A percentile compares a stretch with the other conserved stretches of the same genome.
Conservation (phyloP, 2,329 filamentous ascomycete genomes). For the Fusarium oxysporum region DNA sequence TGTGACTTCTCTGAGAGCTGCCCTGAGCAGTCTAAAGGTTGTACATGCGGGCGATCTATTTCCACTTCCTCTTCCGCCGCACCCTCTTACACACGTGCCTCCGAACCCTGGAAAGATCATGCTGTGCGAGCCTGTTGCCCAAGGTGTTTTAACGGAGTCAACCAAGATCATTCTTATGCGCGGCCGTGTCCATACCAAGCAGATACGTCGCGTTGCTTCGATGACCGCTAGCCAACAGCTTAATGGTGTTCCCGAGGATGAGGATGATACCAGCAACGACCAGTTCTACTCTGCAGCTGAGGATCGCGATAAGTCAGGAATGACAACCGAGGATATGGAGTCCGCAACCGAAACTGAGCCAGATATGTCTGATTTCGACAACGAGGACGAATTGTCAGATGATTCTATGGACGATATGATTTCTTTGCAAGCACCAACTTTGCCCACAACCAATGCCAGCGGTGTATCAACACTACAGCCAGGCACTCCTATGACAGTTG, state of each 20-base stretch:
- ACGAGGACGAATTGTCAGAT: conserved; percentile 83
- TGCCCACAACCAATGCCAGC: conserved; percentile 82
- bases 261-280: conserved; percentile 88
- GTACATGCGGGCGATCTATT: conserved; percentile 87
- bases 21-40: conserved; percentile 77
- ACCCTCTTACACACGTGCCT: conserved; percentile 87
- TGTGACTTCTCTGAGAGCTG: conserved; percentile 76
- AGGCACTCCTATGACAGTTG: conserved; percentile 82
- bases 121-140: conserved; percentile 93
- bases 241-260: conserved; percentile 70
- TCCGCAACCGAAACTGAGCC: conserved; percentile 71
- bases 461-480: conserved; percentile 82
- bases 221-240: conserved; percentile 57
- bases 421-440: conserved; percentile 81
- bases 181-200: conserved; percentile 68
- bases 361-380: conserved; percentile 71
- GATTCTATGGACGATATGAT: conserved; percentile 96
- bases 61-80: conserved; percentile 80
- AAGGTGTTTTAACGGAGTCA: conserved; percentile 79
- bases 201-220: conserved; percentile 59
- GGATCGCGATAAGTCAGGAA: conserved; percentile 73
- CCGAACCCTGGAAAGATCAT: conserved; percentile 88
- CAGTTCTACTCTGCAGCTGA: conserved; percentile 94
- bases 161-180: conserved; percentile 88
- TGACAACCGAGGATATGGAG: conserved; percentile 68